phyloP scores from a whole-genome alignment of 352 stramenopile genomes.

The Phytophthora vignae region DNA sequence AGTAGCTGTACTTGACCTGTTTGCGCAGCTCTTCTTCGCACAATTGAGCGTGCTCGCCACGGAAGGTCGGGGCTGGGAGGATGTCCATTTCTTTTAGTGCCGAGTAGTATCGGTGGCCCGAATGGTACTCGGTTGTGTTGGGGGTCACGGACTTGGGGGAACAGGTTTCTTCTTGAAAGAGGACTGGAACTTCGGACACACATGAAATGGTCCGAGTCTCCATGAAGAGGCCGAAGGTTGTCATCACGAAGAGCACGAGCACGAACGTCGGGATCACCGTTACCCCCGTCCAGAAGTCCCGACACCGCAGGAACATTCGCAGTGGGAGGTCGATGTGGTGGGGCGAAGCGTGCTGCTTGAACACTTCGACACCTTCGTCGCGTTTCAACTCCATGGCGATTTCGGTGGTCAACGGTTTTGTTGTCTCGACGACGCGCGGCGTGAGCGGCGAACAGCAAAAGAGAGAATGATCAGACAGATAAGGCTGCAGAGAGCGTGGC shows the following conservation, averaged over 20 bases:
- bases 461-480: not conserved
- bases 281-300: not conserved
- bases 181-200: slow-evolving; percentile 4
- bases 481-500: not conserved
- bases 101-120: slow-evolving; percentile 32
- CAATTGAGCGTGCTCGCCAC: slow-evolving; percentile 16
- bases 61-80: slow-evolving; percentile 28
- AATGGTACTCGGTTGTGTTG: slow-evolving; percentile 23
- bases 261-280: not conserved
- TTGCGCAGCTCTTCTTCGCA: slow-evolving; percentile 23
- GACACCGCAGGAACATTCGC: not conserved
- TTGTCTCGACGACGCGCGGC: not conserved
- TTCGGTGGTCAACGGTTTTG: not conserved
- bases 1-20: slow-evolving; percentile 35
- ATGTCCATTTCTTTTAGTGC: slow-evolving; percentile 15
- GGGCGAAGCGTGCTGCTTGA: slow-evolving; percentile 5
- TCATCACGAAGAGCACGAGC: not conserved
- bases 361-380: slow-evolving; percentile 15
- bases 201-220: not conserved
- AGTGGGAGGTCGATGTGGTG: slow-evolving; percentile 2
- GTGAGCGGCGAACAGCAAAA: slow-evolving; percentile 6
- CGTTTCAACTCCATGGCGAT: slow-evolving; percentile 15
- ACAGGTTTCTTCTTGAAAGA: slow-evolving; percentile 15
- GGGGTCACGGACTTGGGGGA: slow-evolving; percentile 10
- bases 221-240: not conserved